Percentiles rank a stretch among this genome's conserved stretches.
These are phyloP conservation scores for Cerrena zonata DNA, from an alignment of 1,284 basidiomycete genomes.

Conservation along the genomic window DNA sequence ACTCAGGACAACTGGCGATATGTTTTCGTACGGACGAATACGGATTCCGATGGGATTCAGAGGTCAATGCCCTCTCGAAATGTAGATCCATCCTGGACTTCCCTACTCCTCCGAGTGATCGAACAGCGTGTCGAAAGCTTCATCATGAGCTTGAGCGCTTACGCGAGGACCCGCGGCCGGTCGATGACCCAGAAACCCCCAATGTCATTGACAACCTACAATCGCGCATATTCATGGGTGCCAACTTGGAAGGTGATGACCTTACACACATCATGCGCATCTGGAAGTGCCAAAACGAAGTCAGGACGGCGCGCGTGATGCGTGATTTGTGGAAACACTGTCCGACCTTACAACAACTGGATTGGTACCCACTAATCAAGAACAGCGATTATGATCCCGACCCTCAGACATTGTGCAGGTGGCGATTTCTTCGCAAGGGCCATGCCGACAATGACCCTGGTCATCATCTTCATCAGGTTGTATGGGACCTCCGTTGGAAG, in stretches of 20 bases:
- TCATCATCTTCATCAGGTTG: too few species aligned
- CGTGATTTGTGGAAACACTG: conserved; percentile 8
- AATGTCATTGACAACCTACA: background rate
- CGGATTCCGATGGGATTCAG: background rate
- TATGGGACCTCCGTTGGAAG: conserved; percentile 2
- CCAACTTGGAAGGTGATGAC: conserved; percentile 2
- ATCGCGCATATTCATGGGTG: conserved; percentile 1
- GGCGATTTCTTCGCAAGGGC: background rate
- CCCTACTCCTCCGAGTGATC: conserved; percentile 4
- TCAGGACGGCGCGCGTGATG: conserved; percentile 4
- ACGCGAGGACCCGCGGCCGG: too few species aligned
- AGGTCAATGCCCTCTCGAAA: too few species aligned
- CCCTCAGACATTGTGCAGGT: background rate
- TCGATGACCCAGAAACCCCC: background rate
- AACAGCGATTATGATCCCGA: too few species aligned
- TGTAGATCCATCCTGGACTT: too few species aligned
- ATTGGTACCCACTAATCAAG: conserved; percentile 13
- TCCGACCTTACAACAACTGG: conserved; percentile 16
- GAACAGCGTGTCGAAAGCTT: too few species aligned
- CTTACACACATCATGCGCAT: conserved; percentile 8
- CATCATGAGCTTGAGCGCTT: background rate
- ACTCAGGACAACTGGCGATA: conserved; percentile 11
- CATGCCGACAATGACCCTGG: background rate
- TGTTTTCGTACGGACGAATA: background rate
- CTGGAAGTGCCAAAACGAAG: conserved; percentile 10